Evolutionary conservation across 345 rosid species (phyloP).

Genomic region (Erucastrum elatum): DNA sequence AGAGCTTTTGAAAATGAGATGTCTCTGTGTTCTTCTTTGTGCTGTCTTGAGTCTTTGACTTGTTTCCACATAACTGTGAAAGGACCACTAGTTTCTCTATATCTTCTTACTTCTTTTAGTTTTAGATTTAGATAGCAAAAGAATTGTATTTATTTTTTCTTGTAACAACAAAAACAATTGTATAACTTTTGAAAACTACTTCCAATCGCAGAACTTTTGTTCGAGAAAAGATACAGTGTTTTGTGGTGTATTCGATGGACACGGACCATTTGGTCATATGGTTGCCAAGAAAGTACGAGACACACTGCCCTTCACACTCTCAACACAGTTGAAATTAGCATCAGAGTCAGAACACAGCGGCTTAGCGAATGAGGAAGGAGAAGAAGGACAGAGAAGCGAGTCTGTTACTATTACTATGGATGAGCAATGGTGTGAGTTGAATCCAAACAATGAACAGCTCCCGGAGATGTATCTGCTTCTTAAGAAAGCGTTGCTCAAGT

Average conservation of each 20-base stretch:
- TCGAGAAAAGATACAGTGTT: constrained; percentile 67
- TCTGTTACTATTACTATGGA: constrained; percentile 51
- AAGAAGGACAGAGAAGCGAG: constrained; percentile 33
- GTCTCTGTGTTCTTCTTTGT: constrained; percentile 37
- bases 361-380: constrained; percentile 50
- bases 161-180: background rate
- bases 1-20: constrained; percentile 28
- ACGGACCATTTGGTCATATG: constrained; percentile 96
- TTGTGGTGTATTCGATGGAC: constrained; percentile 97
- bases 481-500: constrained; percentile 65
- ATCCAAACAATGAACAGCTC: constrained; percentile 44
- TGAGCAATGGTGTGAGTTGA: constrained; percentile 60
- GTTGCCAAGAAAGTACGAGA: constrained; percentile 90
- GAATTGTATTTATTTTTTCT: too few species aligned
- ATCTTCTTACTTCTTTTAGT: constrained; percentile 6
- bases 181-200: constrained; percentile 26
- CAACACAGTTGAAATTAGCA: constrained; percentile 56
- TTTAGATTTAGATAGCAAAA: background rate
- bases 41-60: constrained; percentile 36
- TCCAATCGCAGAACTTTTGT: constrained; percentile 62
- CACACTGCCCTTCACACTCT: constrained; percentile 66
- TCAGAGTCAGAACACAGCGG: constrained; percentile 39
- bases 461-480: constrained; percentile 69
- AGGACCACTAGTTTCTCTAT: constrained; percentile 32
- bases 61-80: background rate